Percentiles rank a stretch among this genome's conserved stretches.
These are phyloP conservation scores for Nemania diffusa DNA, from an alignment of 2,329 filamentous ascomycete genomes.

Conservation along the genomic window DNA sequence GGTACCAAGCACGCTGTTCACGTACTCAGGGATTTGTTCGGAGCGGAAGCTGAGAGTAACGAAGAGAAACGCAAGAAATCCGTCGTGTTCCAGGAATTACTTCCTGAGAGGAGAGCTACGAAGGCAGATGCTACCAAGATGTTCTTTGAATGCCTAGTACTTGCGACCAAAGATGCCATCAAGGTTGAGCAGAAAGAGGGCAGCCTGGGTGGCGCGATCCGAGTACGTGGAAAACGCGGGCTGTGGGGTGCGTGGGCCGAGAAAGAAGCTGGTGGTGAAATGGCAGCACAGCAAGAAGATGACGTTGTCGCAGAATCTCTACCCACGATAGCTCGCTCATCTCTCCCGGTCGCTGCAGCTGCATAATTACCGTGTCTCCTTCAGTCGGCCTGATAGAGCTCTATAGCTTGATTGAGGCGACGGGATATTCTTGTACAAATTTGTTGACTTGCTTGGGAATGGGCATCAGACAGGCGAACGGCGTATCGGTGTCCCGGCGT, in stretches of 20 bases:
- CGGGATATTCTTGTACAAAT: conserved; percentile 50
- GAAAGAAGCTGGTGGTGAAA: conserved; percentile 72
- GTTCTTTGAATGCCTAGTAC: conserved; percentile 97
- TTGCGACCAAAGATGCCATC: conserved; percentile 97
- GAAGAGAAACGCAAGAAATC: conserved; percentile 78
- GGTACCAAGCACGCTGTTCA: conserved; percentile 97
- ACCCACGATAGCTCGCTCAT: conserved; percentile 49
- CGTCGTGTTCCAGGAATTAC: conserved; percentile 89
- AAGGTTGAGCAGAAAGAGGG: conserved; percentile 88
- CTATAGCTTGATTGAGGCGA: conserved; percentile 39
- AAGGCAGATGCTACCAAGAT: conserved; percentile 97
- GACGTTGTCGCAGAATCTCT: conserved; percentile 51
- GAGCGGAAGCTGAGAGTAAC: conserved; percentile 74
- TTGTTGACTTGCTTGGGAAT: conserved; percentile 45
- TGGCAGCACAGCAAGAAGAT: conserved; percentile 62
- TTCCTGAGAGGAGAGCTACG: conserved; percentile 82
- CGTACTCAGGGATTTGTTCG: conserved; percentile 88
- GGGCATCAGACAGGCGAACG: conserved; percentile 44
- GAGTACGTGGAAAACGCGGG: conserved; percentile 90
- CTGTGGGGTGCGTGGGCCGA: conserved; percentile 98
- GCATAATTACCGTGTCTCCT: conserved; percentile 38
- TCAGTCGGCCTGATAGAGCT: conserved; percentile 21
- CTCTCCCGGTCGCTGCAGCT: conserved; percentile 47
- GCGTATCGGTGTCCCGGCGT: conserved; percentile 45
- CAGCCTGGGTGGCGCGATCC: conserved; percentile 79